Conservation (phyloP, 2,329 filamentous ascomycete species). For the Bipolaris victoriae region DNA sequence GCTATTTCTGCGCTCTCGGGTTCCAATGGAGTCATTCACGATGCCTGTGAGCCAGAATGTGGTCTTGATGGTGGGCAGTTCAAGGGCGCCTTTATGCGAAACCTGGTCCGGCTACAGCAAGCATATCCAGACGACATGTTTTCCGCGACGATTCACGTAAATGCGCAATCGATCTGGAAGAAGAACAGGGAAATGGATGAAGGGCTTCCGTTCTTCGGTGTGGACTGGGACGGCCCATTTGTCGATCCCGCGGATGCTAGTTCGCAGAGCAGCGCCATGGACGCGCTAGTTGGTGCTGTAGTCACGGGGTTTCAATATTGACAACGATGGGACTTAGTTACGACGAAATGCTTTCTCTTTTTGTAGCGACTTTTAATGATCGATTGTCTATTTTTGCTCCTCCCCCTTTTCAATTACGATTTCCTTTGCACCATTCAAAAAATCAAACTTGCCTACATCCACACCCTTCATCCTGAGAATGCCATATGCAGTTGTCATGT, state of each 20-base stretch:
- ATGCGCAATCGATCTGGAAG: conserved; percentile 70
- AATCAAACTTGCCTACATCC: conserved; percentile 66
- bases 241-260: conserved; percentile 58
- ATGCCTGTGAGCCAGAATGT: conserved; percentile 49
- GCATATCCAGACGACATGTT: conserved; percentile 59
- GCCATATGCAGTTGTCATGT: conserved; percentile 64
- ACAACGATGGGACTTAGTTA: not conserved
- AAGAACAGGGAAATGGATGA: conserved; percentile 57
- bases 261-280: conserved; percentile 70
- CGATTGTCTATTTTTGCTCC: not conserved
- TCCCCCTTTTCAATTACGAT: not conserved
- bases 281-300: conserved; percentile 69
- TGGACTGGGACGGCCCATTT: conserved; percentile 70
- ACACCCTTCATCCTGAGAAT: conserved; percentile 68
- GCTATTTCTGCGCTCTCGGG: conserved; percentile 47
- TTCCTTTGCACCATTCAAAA: conserved; percentile 45
- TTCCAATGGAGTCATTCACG: conserved; percentile 49
- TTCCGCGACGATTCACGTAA: conserved; percentile 62
- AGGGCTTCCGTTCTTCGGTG: conserved; percentile 54
- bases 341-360: too few species aligned
- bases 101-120: conserved; percentile 64
- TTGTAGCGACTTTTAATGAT: not conserved
- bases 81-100: conserved; percentile 74
- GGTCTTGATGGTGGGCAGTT: conserved; percentile 64
- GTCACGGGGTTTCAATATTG: not conserved